Base-by-base conservation (phyloP, 2,329 filamentous ascomycete genomes). In the Thielaviopsis ethacetica region DNA sequence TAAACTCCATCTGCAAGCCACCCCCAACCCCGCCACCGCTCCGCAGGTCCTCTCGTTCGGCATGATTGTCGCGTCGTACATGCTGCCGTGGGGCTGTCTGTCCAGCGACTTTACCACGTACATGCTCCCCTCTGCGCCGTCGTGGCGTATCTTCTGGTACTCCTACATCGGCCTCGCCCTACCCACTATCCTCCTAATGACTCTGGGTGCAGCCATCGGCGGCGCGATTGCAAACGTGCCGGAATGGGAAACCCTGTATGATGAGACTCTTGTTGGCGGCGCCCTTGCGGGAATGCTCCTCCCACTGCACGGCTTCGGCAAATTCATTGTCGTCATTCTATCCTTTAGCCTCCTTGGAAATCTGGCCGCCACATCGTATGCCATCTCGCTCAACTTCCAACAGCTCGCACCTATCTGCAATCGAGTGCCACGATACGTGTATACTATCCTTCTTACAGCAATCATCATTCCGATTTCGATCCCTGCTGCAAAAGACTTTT, bases 331-430 rank as follows among this genome's bases (percentile, higher is more conserved):
- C 1, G 80, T 83, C 1, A 66, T 84, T 7, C 73, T 84, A 19
- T 74, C 77, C 5, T 71, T 82, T 49, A 78, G 76, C 1, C 67
- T 84, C 52, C 68, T 84, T 12, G 81, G 80, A 26, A 84, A 84
- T 67, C 72, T 82, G 12, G 72, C 77, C 1, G 78, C 76, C 17
- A 81, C 78, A 17, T 77, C 80, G 68, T 84, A 84, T 71, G 76
- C 78, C 64, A 75, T 84, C 63, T 80, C 80, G 3, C 73, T 84
- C 63, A 83, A 84, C 71, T 80, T 83, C 67, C 81, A 84, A 68
- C 80, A 82, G 63, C 68, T 84, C 21, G 67, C 81, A 4, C 81
- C 82, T 0, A 74, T 73, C 61, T 73, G 83, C 30, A 71, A 76
- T 59, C 72, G 73, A 51, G 71, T 83, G 2, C 81, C 78, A 5